A percentile compares a stretch with the other conserved stretches of the same genome.
phyloP scores from a whole-genome alignment of 306 rosid genomes.

The Gastrolobium villosum region DNA sequence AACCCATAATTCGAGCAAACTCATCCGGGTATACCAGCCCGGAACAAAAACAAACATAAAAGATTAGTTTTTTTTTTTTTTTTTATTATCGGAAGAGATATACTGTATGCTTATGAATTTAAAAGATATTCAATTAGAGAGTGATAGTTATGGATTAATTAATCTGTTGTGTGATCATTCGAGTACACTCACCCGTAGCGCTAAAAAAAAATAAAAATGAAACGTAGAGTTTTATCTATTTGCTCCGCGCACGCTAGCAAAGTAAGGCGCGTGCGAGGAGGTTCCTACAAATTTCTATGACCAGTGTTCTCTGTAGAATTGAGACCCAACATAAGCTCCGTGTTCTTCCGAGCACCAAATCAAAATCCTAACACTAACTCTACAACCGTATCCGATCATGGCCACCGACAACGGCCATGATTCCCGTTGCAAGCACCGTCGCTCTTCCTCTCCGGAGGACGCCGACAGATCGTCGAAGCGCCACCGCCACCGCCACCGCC shows the following conservation, averaged over 20 bases:
- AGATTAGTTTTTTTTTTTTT: too few species aligned
- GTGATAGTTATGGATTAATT: too few species aligned
- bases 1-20: too few species aligned
- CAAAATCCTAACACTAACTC: constrained; percentile 39
- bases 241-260: neutral
- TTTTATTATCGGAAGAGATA: too few species aligned
- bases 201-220: too few species aligned
- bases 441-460: constrained; percentile 57
- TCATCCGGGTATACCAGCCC: too few species aligned
- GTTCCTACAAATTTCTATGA: neutral
- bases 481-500: constrained; percentile 60
- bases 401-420: constrained; percentile 55
- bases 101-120: too few species aligned
- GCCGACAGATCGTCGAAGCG: constrained; percentile 72
- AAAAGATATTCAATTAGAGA: too few species aligned
- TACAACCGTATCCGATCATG: constrained; percentile 54
- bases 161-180: too few species aligned
- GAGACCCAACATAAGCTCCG: constrained; percentile 20
- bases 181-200: too few species aligned
- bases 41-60: too few species aligned
- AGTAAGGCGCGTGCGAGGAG: neutral
- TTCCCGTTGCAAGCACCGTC: constrained; percentile 65
- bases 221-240: neutral
- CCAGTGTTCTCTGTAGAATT: neutral
- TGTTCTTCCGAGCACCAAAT: constrained; percentile 8